phyloP scores from a whole-genome alignment of 2,329 filamentous ascomycete species.

The Didymella lethalis region DNA sequence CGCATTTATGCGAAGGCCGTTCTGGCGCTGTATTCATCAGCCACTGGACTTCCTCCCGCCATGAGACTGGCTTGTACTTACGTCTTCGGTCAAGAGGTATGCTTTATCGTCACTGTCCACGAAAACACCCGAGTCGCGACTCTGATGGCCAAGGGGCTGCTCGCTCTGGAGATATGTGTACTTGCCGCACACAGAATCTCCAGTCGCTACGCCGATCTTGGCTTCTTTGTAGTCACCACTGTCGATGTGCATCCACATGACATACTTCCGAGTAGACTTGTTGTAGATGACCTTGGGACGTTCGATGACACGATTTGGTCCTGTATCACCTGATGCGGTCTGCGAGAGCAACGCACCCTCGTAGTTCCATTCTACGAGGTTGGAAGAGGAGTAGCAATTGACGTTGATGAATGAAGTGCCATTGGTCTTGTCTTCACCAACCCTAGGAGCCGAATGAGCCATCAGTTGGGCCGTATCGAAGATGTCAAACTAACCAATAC shows the following conservation, averaged over 20 bases:
- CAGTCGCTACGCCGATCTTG: slow-evolving; percentile 69
- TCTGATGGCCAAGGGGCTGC: slow-evolving; percentile 60
- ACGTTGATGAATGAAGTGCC: slow-evolving; percentile 68
- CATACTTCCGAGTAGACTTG: slow-evolving; percentile 67
- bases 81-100: slow-evolving; percentile 70
- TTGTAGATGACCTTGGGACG: slow-evolving; percentile 75
- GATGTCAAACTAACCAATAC: slow-evolving; percentile 55
- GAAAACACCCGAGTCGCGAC: slow-evolving; percentile 67
- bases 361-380: slow-evolving; percentile 71
- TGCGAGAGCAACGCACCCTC: slow-evolving; percentile 66
- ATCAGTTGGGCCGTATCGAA: background rate
- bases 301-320: slow-evolving; percentile 69
- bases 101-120: slow-evolving; percentile 68
- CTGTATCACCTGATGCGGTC: slow-evolving; percentile 63
- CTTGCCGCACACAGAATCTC: slow-evolving; percentile 65
- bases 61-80: slow-evolving; percentile 45
- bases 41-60: background rate
- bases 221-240: slow-evolving; percentile 68
- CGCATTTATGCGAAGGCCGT: slow-evolving; percentile 65
- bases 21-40: slow-evolving; percentile 55
- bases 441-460: slow-evolving; percentile 49
- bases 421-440: slow-evolving; percentile 74
- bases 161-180: slow-evolving; percentile 62
- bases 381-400: slow-evolving; percentile 71
- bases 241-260: slow-evolving; percentile 76